phyloP scores from a whole-genome alignment of 2,329 filamentous ascomycete genomes.

The Nigrospora osmanthi region DNA sequence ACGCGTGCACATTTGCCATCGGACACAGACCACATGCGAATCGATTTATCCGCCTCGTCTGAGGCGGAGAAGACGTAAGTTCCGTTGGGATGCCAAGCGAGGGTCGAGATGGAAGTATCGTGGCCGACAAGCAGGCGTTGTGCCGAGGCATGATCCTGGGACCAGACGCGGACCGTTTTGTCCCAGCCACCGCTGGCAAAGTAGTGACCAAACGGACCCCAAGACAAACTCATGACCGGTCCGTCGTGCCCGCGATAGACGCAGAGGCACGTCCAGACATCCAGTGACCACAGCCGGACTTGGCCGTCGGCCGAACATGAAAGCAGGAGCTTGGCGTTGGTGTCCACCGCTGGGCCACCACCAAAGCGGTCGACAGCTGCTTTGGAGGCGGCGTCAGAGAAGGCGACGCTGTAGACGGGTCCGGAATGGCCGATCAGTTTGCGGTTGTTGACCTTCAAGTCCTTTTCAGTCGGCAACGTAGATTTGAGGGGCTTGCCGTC shows the following conservation, averaged over 20 bases:
- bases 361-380: constrained; percentile 41
- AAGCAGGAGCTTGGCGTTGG: constrained; percentile 66
- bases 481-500: constrained; percentile 76
- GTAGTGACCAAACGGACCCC: constrained; percentile 93
- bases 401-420: constrained; percentile 82
- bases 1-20: constrained; percentile 83
- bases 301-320: constrained; percentile 84
- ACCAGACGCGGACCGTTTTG: constrained; percentile 84
- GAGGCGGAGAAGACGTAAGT: constrained; percentile 90
- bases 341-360: constrained; percentile 32
- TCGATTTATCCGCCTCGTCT: constrained; percentile 76
- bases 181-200: constrained; percentile 85
- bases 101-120: constrained; percentile 81
- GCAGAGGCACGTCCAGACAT: constrained; percentile 86
- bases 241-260: constrained; percentile 91
- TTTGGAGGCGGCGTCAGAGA: constrained; percentile 63
- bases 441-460: constrained; percentile 53
- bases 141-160: constrained; percentile 84
- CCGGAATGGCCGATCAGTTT: constrained; percentile 84
- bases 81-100: constrained; percentile 93
- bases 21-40: constrained; percentile 94
- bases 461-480: constrained; percentile 49
- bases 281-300: constrained; percentile 86
- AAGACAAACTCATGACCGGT: constrained; percentile 80
- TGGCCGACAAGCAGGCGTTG: constrained; percentile 86